Percentiles rank a stretch among this genome's conserved stretches.
Conservation (phyloP, 2,329 filamentous ascomycete genomes). For the Colletotrichum shisoi region DNA sequence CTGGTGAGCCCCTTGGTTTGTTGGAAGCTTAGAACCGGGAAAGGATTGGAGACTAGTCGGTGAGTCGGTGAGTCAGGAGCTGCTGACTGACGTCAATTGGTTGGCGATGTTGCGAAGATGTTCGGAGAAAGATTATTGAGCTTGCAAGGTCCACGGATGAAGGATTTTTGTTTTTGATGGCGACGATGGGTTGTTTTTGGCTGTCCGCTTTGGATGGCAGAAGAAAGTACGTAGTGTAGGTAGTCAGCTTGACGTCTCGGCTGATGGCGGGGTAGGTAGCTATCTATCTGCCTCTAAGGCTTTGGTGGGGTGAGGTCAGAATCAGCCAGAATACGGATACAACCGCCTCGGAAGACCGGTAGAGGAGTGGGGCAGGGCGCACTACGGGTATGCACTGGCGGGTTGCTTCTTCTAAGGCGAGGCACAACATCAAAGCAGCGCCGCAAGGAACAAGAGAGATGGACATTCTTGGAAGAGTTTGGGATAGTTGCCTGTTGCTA, state of each 20-base stretch:
- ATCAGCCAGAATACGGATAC: no score
- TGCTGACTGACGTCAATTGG: neutral
- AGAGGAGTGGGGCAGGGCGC: neutral
- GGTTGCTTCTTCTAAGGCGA: neutral
- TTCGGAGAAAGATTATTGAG: no score
- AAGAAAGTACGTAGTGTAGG: neutral
- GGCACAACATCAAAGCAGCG: neutral
- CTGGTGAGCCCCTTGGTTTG: conserved; percentile 22
- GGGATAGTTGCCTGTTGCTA: neutral
- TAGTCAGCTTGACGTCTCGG: conserved; percentile 10
- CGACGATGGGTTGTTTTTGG: neutral
- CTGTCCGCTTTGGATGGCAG: neutral
- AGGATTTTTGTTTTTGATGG: neutral
- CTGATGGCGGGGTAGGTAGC: conserved; percentile 36
- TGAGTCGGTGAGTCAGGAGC: neutral
- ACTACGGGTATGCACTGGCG: neutral
- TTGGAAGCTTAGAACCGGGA: conserved; percentile 18
- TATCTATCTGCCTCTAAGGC: conserved; percentile 13
- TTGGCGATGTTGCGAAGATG: neutral
- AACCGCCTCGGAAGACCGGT: neutral
- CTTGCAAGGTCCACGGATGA: no score
- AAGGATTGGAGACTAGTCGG: neutral
- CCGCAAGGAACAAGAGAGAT: neutral
- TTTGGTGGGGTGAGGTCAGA: conserved; percentile 32
- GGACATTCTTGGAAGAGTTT: no score